These are phyloP conservation scores for Populus euphratica DNA, from an alignment of 345 rosid genomes.

Conservation along the genomic window DNA sequence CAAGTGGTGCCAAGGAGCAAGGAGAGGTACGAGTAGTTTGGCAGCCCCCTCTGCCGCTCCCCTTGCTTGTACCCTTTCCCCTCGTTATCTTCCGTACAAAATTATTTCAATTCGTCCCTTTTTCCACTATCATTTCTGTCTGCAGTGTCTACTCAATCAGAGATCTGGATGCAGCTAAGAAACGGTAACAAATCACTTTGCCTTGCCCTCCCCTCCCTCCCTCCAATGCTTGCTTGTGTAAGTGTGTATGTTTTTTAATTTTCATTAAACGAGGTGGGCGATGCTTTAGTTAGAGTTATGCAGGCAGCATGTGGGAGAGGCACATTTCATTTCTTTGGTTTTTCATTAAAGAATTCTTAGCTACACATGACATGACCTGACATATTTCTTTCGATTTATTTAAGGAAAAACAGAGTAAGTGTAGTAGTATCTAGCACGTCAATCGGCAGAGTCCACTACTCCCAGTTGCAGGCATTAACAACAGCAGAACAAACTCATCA, in stretches of 20 bases:
- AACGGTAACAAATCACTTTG: constrained; percentile 26
- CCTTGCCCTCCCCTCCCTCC: neutral
- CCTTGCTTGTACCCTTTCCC: neutral
- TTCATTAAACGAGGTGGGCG: constrained; percentile 15
- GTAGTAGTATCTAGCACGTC: neutral
- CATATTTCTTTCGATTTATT: neutral
- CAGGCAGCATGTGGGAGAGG: neutral
- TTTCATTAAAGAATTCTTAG: too few species aligned
- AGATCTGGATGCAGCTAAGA: neutral
- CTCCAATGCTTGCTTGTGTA: neutral
- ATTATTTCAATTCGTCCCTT: constrained; percentile 5
- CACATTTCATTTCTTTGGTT: neutral
- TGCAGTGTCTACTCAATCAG: constrained; percentile 6
- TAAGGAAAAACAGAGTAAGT: neutral
- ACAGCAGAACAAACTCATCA: neutral
- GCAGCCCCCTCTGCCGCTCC: too few species aligned
- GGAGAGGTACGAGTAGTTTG: too few species aligned
- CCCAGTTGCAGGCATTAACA: neutral
- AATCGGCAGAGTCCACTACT: neutral
- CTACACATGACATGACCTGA: too few species aligned
- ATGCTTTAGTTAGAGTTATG: neutral
- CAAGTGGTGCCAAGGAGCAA: too few species aligned
- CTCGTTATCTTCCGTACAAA: constrained; percentile 10
- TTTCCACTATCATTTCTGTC: constrained; percentile 10
- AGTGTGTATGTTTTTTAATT: neutral